phyloP scores from a whole-genome alignment of 2,329 filamentous ascomycete genomes.

The Truncatella angustata region DNA sequence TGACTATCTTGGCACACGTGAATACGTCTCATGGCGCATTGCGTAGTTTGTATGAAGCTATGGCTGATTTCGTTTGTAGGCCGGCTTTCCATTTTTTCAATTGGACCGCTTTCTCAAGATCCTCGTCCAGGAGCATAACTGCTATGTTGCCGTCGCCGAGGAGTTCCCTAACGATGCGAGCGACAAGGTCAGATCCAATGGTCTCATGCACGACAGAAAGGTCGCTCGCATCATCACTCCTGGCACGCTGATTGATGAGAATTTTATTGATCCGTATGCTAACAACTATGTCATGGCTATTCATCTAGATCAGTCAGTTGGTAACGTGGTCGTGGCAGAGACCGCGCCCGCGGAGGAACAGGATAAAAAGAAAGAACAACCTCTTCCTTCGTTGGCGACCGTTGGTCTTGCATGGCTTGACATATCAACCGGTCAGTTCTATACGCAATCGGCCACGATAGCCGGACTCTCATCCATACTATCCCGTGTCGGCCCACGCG shows the following conservation, averaged over 20 bases:
- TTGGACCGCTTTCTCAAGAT: conserved; percentile 90
- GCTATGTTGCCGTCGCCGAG: conserved; percentile 91
- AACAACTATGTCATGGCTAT: conserved; percentile 92
- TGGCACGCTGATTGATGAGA: conserved; percentile 94
- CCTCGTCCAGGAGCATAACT: conserved; percentile 85
- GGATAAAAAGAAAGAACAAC: conserved; percentile 13
- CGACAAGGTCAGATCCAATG: conserved; percentile 70
- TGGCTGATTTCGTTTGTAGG: too few species aligned
- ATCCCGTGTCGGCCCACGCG: conserved; percentile 77
- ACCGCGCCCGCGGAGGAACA: background rate
- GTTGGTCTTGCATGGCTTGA: conserved; percentile 89
- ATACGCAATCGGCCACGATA: conserved; percentile 73
- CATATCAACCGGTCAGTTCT: conserved; percentile 91
- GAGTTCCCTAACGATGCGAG: conserved; percentile 77
- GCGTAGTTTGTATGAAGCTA: too few species aligned
- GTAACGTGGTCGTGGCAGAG: conserved; percentile 20
- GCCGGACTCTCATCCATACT: conserved; percentile 75
- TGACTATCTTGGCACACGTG: background rate
- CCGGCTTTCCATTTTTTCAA: conserved; percentile 91
- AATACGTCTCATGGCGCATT: too few species aligned
- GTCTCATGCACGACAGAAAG: conserved; percentile 78
- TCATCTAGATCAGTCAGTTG: conserved; percentile 43
- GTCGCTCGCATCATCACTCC: conserved; percentile 89
- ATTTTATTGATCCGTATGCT: conserved; percentile 90
- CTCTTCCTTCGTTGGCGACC: conserved; percentile 10